Evolutionary conservation across 768 basidiomycete genomes (phyloP).

Genomic region (Austroboletus festivus): DNA sequence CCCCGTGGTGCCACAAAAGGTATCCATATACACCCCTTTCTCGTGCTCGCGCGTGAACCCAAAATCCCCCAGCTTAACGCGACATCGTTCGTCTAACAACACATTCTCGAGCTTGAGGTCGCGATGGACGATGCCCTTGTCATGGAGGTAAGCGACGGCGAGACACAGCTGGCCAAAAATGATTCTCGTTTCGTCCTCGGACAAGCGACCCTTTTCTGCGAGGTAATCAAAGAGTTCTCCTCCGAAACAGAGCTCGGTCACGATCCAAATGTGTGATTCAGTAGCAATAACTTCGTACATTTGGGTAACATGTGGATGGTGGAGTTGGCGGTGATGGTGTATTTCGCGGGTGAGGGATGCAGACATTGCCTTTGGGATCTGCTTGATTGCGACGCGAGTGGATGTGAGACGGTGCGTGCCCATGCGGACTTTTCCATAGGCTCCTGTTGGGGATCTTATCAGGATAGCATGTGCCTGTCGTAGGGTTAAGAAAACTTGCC

Average conservation of each 20-base stretch:
- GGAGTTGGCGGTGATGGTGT: conserved; percentile 95
- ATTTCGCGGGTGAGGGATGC: conserved; percentile 93
- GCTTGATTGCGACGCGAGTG: conserved; percentile 93
- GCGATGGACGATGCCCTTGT: conserved; percentile 91
- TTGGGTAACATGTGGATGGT: conserved; percentile 93
- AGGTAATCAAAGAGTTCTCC: conserved; percentile 99
- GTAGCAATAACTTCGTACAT: conserved; percentile 98
- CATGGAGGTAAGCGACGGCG: conserved; percentile 90
- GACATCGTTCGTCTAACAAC: conserved; percentile 83
- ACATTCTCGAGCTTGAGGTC: conserved; percentile 98
- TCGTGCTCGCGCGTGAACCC: conserved; percentile 95
- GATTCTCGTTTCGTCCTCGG: conserved; percentile 77
- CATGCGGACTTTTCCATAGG: conserved; percentile 93
- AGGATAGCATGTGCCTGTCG: conserved; percentile 12
- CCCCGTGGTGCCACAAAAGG: conserved; percentile 93
- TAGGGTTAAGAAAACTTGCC: conserved; percentile 46
- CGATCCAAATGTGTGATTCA: conserved; percentile 93
- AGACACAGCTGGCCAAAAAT: conserved; percentile 97
- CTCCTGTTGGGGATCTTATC: conserved; percentile 50
- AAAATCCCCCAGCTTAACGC: conserved; percentile 92
- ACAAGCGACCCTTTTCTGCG: conserved; percentile 86
- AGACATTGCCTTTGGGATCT: conserved; percentile 93
- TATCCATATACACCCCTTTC: conserved; percentile 74
- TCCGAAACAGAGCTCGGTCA: conserved; percentile 94
- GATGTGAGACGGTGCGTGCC: conserved; percentile 92